Evolutionary conservation across 768 basidiomycete genomes (phyloP).

Genomic region (Artomyces pyxidatus): DNA sequence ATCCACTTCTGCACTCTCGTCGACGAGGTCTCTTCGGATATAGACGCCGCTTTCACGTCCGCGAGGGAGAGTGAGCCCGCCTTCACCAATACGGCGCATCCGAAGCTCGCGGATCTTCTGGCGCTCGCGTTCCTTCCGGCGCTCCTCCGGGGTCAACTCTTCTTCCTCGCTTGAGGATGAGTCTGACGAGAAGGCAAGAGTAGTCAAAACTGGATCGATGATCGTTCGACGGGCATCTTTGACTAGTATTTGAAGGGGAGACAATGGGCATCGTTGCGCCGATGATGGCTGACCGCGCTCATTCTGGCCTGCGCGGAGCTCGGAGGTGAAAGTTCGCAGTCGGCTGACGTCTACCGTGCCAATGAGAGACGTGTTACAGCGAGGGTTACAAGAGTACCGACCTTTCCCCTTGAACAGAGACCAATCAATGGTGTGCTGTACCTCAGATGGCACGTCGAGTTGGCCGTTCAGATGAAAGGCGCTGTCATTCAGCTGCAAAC

Average conservation of each 20-base stretch:
- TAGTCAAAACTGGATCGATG: slow-evolving; percentile 35
- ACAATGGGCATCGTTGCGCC: slow-evolving; percentile 37
- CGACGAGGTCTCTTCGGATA: slow-evolving; percentile 47
- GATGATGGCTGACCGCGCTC: slow-evolving; percentile 31
- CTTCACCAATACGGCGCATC: slow-evolving; percentile 36
- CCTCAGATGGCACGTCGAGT: slow-evolving; percentile 32
- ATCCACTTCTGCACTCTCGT: slow-evolving; percentile 57
- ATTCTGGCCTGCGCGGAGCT: slow-evolving; percentile 27
- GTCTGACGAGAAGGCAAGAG: slow-evolving; percentile 27
- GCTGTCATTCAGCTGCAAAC: slow-evolving; percentile 24
- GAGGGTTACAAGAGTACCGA: slow-evolving; percentile 24
- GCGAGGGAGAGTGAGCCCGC: slow-evolving; percentile 14
- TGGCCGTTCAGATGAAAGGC: slow-evolving; percentile 36
- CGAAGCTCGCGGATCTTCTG: slow-evolving; percentile 51
- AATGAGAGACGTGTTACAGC: background rate
- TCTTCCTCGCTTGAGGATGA: slow-evolving; percentile 31
- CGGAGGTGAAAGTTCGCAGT: slow-evolving; percentile 38
- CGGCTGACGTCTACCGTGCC: slow-evolving; percentile 42
- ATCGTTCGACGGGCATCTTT: slow-evolving; percentile 41
- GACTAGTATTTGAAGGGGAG: slow-evolving; percentile 51
- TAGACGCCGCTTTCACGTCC: slow-evolving; percentile 35
- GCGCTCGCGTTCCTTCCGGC: slow-evolving; percentile 36
- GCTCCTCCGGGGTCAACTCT: slow-evolving; percentile 32
- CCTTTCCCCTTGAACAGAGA: slow-evolving; percentile 46
- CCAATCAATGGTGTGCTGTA: slow-evolving; percentile 57